Conservation (phyloP, 352 stramenopile species). For the Peronospora farinosa region DNA sequence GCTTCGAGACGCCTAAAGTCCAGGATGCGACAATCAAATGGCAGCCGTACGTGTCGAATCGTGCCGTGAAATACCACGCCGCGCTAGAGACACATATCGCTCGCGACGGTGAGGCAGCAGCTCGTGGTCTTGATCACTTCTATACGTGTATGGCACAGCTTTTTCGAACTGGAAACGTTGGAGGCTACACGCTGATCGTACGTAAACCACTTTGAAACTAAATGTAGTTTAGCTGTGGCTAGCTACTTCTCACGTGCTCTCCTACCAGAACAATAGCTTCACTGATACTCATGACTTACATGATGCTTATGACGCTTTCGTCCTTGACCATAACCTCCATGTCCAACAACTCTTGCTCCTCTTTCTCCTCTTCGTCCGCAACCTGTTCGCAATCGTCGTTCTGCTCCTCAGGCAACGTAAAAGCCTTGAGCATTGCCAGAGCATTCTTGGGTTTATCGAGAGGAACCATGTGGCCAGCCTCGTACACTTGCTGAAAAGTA, state of each 20-base stretch:
- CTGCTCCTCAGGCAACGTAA: slow-evolving; percentile 50
- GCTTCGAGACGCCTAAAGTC: slow-evolving; percentile 53
- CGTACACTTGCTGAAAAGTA: slow-evolving; percentile 92
- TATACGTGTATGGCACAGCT: slow-evolving; percentile 53
- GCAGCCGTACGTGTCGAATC: slow-evolving; percentile 45
- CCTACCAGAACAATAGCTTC: slow-evolving; percentile 4
- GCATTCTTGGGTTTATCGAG: slow-evolving; percentile 90
- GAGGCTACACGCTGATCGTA: slow-evolving; percentile 1
- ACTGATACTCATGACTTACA: slow-evolving; percentile 26
- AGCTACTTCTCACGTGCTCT: slow-evolving; percentile 1
- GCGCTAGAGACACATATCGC: slow-evolving; percentile 41
- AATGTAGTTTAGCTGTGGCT: not conserved
- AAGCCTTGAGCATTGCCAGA: slow-evolving; percentile 92
- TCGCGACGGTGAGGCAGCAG: slow-evolving; percentile 48
- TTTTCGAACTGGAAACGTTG: slow-evolving; percentile 26
- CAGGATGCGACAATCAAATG: slow-evolving; percentile 64
- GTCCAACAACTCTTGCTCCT: slow-evolving; percentile 22
- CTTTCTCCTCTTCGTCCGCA: slow-evolving; percentile 14
- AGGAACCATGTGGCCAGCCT: slow-evolving; percentile 95
- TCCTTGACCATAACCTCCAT: slow-evolving; percentile 28
- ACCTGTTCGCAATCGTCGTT: slow-evolving; percentile 16
- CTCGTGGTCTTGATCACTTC: slow-evolving; percentile 61
- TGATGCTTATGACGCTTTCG: slow-evolving; percentile 37
- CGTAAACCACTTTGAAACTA: slow-evolving; percentile 7
- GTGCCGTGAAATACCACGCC: slow-evolving; percentile 39